These are phyloP conservation scores for Plasmodium adleri DNA, from an alignment of 169 alveolate species.

Conservation along the genomic window DNA sequence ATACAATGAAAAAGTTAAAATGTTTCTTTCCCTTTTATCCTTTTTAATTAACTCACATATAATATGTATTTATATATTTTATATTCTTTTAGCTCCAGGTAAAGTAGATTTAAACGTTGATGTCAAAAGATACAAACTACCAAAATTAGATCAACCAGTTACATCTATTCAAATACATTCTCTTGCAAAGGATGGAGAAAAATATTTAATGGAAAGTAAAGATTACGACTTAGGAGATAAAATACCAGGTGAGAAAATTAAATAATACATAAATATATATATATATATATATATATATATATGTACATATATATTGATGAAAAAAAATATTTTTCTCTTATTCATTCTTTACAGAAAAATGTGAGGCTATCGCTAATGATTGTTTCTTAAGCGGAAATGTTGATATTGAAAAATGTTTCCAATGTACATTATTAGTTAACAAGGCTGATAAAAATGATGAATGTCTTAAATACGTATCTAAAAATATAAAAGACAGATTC, in stretches of 20 bases:
- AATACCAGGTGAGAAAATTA: conserved; percentile 34
- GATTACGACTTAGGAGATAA: conserved; percentile 5
- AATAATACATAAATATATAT: no score
- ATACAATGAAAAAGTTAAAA: no score
- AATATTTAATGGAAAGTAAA: conserved; percentile 14
- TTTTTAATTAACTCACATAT: background rate
- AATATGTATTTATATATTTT: background rate
- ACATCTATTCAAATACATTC: conserved; percentile 52
- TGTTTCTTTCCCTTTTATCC: background rate
- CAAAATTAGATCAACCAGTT: conserved; percentile 35
- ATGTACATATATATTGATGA: no score
- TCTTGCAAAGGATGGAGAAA: background rate
- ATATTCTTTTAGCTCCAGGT: background rate
- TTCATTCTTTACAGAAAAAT: conserved; percentile 3
- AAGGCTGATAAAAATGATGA: background rate
- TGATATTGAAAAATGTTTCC: conserved; percentile 33
- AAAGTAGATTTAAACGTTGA: conserved; percentile 1
- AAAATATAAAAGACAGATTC: conserved; percentile 7
- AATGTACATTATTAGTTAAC: conserved; percentile 19
- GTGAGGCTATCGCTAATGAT: conserved; percentile 12
- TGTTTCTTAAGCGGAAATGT: conserved; percentile 51
- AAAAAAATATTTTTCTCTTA: background rate
- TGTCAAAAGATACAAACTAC: conserved; percentile 18
- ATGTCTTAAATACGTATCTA: conserved; percentile 28
- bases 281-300: background rate